Conservation (phyloP, 179 eudicot genomes). For the Beta lomatogona region DNA sequence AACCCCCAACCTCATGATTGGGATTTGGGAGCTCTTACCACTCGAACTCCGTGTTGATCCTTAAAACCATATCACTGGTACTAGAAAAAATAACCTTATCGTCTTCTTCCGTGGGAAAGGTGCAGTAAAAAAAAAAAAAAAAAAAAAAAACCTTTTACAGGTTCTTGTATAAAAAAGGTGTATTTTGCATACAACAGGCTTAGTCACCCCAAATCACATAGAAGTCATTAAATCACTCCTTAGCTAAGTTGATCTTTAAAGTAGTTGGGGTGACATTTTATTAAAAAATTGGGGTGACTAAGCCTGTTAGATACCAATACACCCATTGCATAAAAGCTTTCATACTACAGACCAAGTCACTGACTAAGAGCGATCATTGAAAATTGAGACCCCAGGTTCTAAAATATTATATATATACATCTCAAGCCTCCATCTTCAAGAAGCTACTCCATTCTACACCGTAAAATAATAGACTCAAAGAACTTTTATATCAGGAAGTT, state of each 20-base stretch:
- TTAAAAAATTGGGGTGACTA: not conserved
- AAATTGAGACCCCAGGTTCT: not conserved
- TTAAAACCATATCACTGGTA: not conserved
- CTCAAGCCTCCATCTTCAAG: constrained; percentile 11
- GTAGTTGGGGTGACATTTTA: not conserved
- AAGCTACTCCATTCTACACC: too few relatives aligned
- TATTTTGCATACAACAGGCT: not conserved
- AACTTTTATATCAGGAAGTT: constrained; percentile 9
- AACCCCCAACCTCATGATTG: too few relatives aligned
- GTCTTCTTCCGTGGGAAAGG: not conserved
- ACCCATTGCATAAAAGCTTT: not conserved
- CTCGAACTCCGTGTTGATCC: not conserved
- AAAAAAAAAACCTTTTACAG: not conserved
- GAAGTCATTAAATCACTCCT: not conserved
- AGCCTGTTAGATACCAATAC: not conserved
- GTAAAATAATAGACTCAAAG: not conserved
- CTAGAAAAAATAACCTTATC: not conserved
- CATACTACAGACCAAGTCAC: not conserved
- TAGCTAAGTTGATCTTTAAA: not conserved
- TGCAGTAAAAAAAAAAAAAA: not conserved
- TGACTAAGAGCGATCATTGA: not conserved
- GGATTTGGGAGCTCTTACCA: too few relatives aligned
- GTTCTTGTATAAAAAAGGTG: not conserved
- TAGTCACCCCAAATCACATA: not conserved
- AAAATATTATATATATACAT: not conserved